Base-by-base conservation (phyloP, 768 basidiomycete genomes). In the Infundibulicybe gibba region DNA sequence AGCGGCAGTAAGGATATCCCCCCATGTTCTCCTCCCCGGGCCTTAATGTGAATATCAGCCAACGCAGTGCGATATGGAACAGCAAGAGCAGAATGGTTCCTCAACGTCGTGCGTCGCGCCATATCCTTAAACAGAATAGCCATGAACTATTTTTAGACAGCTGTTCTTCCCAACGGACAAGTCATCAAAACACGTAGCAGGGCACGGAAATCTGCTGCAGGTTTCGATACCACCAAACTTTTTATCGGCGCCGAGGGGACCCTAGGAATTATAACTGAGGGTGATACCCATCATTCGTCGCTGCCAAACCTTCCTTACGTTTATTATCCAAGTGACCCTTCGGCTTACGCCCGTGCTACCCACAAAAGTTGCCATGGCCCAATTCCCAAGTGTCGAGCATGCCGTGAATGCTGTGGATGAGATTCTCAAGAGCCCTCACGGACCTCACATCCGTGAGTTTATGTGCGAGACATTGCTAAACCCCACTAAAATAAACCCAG, bases 241-340 rank as follows among this genome's bases (percentile, higher is more conserved):
- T 93, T 94, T 66, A 87, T 94, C 41, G 92, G 92, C 3, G 89
- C 90, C 2, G 92, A 94, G 63, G 92, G 92, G 5, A 94, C 91
- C 0, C 62, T 94, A 39, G 92, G 92, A 3, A 87, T 94, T 53
- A 81, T 94, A n/a, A 92, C 89, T 0, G 91, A 94, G 70, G 85
- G 87, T 77, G 44, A 41, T 54, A 44, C 6, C 16, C 15, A 32
- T 30, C 15, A n/a, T n/a, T 40, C 32, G 47, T 16, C 16, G 15
- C 35, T 43, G 19, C 32, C 35, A 11, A 30, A 6, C 6, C 12
- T 16, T n/a, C 45, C 40, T 15, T n/a, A 44, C 19, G 2, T 47
- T 30, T 35, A 13, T 44, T 5, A 49, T 43, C 16, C 53, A 38
- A 90, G 92, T 83, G 3, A 97, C 93, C 0, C 66, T 97, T 17